phyloP scores from a whole-genome alignment of 148 eudicot genomes.

The Simmondsia chinensis region DNA sequence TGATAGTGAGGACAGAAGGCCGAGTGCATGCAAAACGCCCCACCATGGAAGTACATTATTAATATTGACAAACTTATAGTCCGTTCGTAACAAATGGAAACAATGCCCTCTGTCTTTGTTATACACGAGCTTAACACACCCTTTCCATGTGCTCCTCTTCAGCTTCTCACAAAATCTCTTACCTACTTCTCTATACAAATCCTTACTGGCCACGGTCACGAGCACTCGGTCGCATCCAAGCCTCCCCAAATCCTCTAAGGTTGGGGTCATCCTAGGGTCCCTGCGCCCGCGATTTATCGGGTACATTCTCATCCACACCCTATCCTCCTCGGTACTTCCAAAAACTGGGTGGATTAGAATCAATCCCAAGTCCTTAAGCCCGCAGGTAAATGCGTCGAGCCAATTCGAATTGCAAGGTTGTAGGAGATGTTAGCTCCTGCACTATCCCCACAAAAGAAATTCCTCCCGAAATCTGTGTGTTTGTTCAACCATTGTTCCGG shows the following conservation, averaged over 20 bases:
- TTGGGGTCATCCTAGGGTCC: constrained; percentile 31
- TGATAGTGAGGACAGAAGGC: too few species aligned
- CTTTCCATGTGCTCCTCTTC: constrained; percentile 32
- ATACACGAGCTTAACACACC: constrained; percentile 21
- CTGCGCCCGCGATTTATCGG: constrained; percentile 20
- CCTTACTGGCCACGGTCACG: constrained; percentile 27
- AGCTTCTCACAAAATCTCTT: constrained; percentile 17
- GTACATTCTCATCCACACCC: constrained; percentile 31
- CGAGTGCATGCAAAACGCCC: too few species aligned
- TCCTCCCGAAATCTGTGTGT: constrained; percentile 17
- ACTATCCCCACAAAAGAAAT: constrained; percentile 37
- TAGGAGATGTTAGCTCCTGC: constrained; percentile 45
- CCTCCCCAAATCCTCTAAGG: constrained; percentile 13
- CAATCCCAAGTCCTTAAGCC: constrained; percentile 11
- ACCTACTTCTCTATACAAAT: constrained; percentile 14
- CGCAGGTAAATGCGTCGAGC: constrained; percentile 5
- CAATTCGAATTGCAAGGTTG: constrained; percentile 16
- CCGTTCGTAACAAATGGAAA: constrained; percentile 17
- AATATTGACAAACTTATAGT: constrained; percentile 19
- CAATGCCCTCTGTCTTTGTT: constrained; percentile 24
- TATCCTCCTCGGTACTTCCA: constrained; percentile 25
- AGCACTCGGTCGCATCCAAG: constrained; percentile 23
- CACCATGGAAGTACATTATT: too few species aligned
- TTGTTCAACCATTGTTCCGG: constrained; percentile 23
- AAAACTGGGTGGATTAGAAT: constrained; percentile 22